phyloP scores from a whole-genome alignment of 495 filamentous ascomycete species.

The Podospora australis region DNA sequence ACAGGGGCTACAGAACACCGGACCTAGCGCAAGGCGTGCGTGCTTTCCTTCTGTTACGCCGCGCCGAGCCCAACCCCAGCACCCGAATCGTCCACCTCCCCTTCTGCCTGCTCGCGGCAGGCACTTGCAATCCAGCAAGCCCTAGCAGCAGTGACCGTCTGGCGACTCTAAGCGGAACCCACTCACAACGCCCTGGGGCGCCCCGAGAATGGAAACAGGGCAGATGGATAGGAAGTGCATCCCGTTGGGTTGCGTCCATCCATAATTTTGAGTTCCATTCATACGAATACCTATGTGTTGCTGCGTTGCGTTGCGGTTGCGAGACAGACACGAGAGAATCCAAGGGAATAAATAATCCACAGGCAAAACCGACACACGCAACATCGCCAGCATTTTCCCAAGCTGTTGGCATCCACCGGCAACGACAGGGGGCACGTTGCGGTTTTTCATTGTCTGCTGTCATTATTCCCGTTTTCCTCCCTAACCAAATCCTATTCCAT shows the following conservation, averaged over 20 bases:
- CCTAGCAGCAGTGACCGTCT: too few species aligned
- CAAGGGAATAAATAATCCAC: conserved; percentile 1
- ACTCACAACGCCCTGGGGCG: too few species aligned
- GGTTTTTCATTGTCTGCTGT: conserved; percentile 7
- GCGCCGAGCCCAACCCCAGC: background rate
- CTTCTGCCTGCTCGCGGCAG: background rate
- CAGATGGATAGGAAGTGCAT: background rate
- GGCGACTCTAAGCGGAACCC: background rate
- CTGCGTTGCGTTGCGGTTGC: too few species aligned
- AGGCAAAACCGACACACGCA: conserved; percentile 1
- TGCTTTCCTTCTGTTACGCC: background rate
- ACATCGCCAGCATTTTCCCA: background rate
- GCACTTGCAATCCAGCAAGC: too few species aligned
- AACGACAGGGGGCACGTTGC: conserved; percentile 2
- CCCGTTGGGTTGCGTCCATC: too few species aligned
- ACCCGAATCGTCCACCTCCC: background rate
- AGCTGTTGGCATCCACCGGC: conserved; percentile 7
- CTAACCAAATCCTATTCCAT: background rate
- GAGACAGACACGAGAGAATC: conserved; percentile 4
- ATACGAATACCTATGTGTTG: too few species aligned
- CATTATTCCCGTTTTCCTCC: conserved; percentile 1
- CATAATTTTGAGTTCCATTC: too few species aligned
- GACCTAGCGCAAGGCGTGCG: background rate
- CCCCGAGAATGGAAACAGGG: background rate
- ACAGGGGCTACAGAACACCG: background rate